Percentiles rank a stretch among this genome's conserved stretches.
Conservation (phyloP, 371 early-diverging fungal species). For the Mortierella sp. region DNA sequence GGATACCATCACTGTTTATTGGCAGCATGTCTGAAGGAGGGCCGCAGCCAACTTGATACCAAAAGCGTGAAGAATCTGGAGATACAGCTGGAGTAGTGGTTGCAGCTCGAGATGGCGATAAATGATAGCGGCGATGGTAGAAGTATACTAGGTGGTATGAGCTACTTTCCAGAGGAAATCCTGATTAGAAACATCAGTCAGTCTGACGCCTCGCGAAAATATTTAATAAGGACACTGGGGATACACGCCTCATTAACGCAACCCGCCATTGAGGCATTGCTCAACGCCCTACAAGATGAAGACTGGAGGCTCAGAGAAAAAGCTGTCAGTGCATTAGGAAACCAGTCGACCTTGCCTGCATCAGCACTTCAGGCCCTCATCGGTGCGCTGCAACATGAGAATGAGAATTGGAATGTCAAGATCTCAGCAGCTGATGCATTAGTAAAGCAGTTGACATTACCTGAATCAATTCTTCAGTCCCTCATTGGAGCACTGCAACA, state of each 20-base stretch:
- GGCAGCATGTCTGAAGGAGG: background rate
- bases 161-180: background rate
- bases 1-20: background rate
- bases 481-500: background rate
- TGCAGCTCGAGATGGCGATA: background rate
- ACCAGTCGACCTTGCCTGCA: background rate
- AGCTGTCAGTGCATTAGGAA: background rate
- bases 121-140: background rate
- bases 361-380: background rate
- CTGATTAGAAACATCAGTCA: background rate
- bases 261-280: background rate
- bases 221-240: background rate
- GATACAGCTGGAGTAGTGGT: background rate
- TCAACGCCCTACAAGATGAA: background rate
- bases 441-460: background rate
- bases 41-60: background rate
- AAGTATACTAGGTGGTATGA: background rate
- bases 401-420: background rate
- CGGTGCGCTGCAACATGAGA: background rate
- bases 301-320: background rate
- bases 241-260: too few relatives aligned
- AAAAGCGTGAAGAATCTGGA: background rate
- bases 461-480: background rate
- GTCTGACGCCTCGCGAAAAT: background rate
- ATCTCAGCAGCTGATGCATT: background rate